Evolutionary conservation across 129 eudicot genomes (phyloP), one percentile per base, ranked within the genome.

Genomic region (Helichrysum umbraculigerum): DNA sequence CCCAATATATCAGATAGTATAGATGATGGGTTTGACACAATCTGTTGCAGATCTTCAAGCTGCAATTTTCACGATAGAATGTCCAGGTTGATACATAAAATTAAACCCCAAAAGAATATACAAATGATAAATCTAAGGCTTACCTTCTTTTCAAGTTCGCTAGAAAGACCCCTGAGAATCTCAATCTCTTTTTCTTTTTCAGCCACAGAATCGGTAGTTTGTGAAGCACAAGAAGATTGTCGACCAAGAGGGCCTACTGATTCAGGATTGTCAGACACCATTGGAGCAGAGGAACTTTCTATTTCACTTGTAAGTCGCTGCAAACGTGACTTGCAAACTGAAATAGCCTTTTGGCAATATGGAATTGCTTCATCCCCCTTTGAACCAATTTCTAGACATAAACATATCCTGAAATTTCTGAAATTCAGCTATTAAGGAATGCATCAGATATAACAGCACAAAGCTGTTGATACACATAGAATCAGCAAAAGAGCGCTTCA

Each of bases 1-100:
- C 87, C 95, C 76, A 91, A 72, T 21, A 95, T 84, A 70, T 95
- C 99, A 20, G 97, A 78, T 42, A 95, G 84, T 68, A 91, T 73
- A 6, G 89, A 85, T 60, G 84, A 79, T 78, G 99, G 97, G 82
- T 86, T 95, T 16, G 92, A 81, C 29, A 83, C 96, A 33, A 76
- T 80, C 85, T 86, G 97, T 74, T 91, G 96, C 70, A 95, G 83
- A 87, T 95, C 99, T 86, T 95, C 99, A 76, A 95, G 97, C 99
- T 95, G 92, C 75, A 68, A 79, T 21, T 22, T 61, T 62, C 39
- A 72, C 35, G 20, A 67, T 32, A 66, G 11, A 29, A 76, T 42
- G 68, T 30, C 28, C 6, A 57, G 62, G 79, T 66, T 28, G 41
- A 78, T 57, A 42, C 54, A 42, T 39, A 37, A 20, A n/a, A n/a